phyloP scores from a whole-genome alignment of 352 stramenopile genomes.

The Blastocystis hominis region DNA sequence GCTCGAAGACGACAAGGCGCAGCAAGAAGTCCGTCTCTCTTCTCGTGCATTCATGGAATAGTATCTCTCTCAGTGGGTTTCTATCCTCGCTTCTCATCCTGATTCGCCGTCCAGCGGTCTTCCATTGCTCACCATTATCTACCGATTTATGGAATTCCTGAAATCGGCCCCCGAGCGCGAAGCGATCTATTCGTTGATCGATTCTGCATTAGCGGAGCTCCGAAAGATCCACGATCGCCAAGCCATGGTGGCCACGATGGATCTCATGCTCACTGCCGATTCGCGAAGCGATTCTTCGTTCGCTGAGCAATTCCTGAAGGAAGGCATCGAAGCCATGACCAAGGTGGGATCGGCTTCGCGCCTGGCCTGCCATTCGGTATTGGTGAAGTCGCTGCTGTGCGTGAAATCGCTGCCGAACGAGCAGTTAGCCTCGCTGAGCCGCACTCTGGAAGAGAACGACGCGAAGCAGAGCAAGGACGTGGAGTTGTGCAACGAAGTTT shows the following conservation, averaged over 20 bases:
- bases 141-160: background rate
- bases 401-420: background rate
- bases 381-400: background rate
- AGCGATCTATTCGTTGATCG: background rate
- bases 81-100: background rate
- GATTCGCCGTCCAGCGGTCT: background rate
- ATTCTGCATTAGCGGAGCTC: background rate
- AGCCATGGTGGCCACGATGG: background rate
- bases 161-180: background rate
- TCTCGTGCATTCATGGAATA: background rate
- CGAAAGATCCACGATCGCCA: background rate
- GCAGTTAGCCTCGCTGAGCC: background rate
- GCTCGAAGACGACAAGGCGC: slow-evolving; percentile 70
- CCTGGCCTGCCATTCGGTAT: background rate
- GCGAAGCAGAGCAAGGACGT: background rate
- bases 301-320: background rate
- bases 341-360: background rate
- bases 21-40: slow-evolving; percentile 67
- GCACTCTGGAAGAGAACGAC: background rate
- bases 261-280: background rate
- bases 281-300: background rate
- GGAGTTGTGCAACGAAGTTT: background rate
- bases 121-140: background rate
- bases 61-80: background rate
- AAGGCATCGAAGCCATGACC: background rate